Evolutionary conservation across 2,329 filamentous ascomycete species (phyloP).

Genomic region (Clonostachys chloroleuca): DNA sequence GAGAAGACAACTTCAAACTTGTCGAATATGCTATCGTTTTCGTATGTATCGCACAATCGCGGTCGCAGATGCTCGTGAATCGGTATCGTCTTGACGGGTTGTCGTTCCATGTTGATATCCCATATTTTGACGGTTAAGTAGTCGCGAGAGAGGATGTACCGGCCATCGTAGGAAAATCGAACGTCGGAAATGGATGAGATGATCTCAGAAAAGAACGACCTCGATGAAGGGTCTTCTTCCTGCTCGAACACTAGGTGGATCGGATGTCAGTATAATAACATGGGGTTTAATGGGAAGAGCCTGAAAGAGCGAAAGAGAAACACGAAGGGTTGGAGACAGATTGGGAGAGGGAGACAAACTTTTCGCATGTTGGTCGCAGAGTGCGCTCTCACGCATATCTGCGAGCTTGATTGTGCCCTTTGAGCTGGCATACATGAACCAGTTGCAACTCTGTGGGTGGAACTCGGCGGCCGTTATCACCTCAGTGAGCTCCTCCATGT

Average conservation of each 20-base stretch:
- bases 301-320: not conserved
- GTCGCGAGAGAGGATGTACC: conserved; percentile 95
- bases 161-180: conserved; percentile 91
- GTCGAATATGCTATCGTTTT: conserved; percentile 99
- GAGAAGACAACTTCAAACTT: conserved; percentile 99
- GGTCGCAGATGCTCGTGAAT: conserved; percentile 97
- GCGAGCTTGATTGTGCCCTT: conserved; percentile 99
- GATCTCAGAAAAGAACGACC: conserved; percentile 99
- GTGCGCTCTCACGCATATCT: conserved; percentile 94
- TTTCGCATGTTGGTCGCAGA: conserved; percentile 95
- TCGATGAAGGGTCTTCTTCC: conserved; percentile 94
- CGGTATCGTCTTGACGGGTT: conserved; percentile 96
- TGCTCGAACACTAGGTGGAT: conserved; percentile 81
- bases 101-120: conserved; percentile 99
- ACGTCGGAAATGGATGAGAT: conserved; percentile 99
- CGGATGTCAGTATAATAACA: not conserved
- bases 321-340: no score
- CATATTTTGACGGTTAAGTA: conserved; percentile 99
- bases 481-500: conserved; percentile 99
- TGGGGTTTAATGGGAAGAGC: not conserved
- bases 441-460: conserved; percentile 95
- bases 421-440: conserved; percentile 99
- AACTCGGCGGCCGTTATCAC: conserved; percentile 98
- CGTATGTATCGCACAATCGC: conserved; percentile 93
- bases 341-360: conserved; percentile 43